Conservation (phyloP, 257 asterid genomes). For the Catharanthus roseus region DNA sequence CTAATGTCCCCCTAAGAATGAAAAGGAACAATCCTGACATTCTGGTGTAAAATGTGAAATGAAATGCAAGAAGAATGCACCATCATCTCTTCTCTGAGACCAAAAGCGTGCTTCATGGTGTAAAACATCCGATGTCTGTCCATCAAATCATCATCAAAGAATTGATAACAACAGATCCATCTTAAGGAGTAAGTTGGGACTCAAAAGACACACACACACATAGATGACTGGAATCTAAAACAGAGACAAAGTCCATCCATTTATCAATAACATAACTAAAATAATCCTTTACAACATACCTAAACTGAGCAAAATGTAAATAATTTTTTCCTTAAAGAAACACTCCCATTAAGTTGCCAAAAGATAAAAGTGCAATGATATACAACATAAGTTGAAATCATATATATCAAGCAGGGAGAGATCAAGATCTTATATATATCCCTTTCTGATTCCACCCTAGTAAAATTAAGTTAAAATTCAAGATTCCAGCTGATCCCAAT, state of each 20-base stretch:
- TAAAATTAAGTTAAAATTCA: background rate
- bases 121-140: background rate
- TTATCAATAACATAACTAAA: background rate
- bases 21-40: background rate
- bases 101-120: background rate
- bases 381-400: background rate
- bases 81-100: background rate
- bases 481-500: background rate
- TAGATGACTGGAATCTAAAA: background rate
- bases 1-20: background rate
- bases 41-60: too few relatives aligned
- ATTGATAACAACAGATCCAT: conserved; percentile 5
- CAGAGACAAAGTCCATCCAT: conserved; percentile 2
- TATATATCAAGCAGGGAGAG: background rate
- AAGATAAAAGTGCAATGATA: background rate
- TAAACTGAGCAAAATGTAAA: too few relatives aligned
- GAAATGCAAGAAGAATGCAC: too few relatives aligned
- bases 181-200: too few relatives aligned
- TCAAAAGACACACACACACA: background rate
- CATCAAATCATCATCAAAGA: background rate
- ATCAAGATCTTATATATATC: conserved; percentile 8
- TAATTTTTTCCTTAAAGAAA: too few relatives aligned
- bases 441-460: background rate
- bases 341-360: background rate
- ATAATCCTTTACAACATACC: background rate